Conservation (phyloP, 495 filamentous ascomycete species). For the Penicillium flavigenum region DNA sequence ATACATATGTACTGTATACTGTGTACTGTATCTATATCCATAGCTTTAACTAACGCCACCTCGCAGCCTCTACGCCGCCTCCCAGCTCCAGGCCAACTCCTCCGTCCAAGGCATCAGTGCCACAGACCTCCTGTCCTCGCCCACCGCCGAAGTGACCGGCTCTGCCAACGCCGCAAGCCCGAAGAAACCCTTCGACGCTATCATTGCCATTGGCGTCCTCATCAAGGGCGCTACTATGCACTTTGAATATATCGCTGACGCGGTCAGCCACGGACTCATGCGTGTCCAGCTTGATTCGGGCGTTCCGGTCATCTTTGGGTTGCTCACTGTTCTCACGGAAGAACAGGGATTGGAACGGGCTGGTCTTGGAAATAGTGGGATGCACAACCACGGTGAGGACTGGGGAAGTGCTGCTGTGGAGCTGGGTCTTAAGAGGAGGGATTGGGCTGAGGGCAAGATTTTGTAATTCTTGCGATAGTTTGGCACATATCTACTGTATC, state of each 20-base stretch:
- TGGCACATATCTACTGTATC: constrained; percentile 3
- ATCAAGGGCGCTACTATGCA: constrained; percentile 99
- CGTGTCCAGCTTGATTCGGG: constrained; percentile 84
- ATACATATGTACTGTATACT: too few species aligned
- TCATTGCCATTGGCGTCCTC: constrained; percentile 92
- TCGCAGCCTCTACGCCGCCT: constrained; percentile 75
- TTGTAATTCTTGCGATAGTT: constrained; percentile 23
- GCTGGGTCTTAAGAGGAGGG: constrained; percentile 44
- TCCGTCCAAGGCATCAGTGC: constrained; percentile 59
- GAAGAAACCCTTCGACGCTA: constrained; percentile 75
- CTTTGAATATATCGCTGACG: constrained; percentile 96
- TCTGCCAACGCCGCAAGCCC: constrained; percentile 28
- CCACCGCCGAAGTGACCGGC: constrained; percentile 60
- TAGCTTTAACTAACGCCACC: not conserved
- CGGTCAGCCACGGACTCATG: constrained; percentile 89
- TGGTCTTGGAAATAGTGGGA: constrained; percentile 59
- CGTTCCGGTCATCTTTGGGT: constrained; percentile 86
- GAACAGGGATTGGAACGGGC: constrained; percentile 84
- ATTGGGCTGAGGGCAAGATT: constrained; percentile 50
- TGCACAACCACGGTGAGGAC: constrained; percentile 85
- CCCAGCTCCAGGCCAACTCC: constrained; percentile 75
- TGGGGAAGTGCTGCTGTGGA: constrained; percentile 70
- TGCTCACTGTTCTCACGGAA: constrained; percentile 85
- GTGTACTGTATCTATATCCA: not conserved
- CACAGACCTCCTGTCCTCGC: constrained; percentile 75